Base-by-base conservation (phyloP, 2,329 filamentous ascomycete genomes). In the Verticillium isaacii region DNA sequence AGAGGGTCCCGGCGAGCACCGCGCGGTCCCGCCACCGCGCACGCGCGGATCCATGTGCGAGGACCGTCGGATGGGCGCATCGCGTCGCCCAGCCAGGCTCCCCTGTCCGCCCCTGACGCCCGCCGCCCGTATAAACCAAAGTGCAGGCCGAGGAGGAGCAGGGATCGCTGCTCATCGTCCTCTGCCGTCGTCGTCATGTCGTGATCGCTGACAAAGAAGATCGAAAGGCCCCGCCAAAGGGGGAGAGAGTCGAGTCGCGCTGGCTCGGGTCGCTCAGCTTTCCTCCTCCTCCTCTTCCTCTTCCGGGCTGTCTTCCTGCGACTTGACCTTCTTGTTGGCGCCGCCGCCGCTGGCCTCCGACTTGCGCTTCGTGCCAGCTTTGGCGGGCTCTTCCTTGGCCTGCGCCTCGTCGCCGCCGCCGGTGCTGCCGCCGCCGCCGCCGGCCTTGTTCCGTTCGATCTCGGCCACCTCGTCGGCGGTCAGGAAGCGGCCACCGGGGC, bases 401-500 rank as follows among this genome's bases (percentile, higher is more conserved):
- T 25, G 19, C n/a, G 2, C 37, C 41, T 36, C 15, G 5, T 29
- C 29, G 29, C 29, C 29, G 29, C 29, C 71, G 50, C 65, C 45
- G 19, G 45, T 5, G n/a, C 17, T 8, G 19, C 17, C 62, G 29
- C 66, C 65, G 61, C 70, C 63, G 11, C 61, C 70, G 4, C 39
- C 25, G 59, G 77, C 79, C 69, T 85, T 85, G 57, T 82, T 84
- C 68, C 87, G 86, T 71, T 97, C 93, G 81, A 97, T 93, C 58
- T 90, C 89, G 6, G 93, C 92, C 4, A 97, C 93, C 74, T 99
- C 95, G 62, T 98, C 95, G 1, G 95, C 94, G 0, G 95, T 99
- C 74, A 99, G 79, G 82, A 99, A 99, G 29, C 95, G 89, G 25
- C 95, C 95, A 60, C 95, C 95, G 0, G 95, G 95, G 17, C 95